Evolutionary conservation across 768 basidiomycete genomes (phyloP), one percentile per base, ranked within the genome.

Genomic region (Cyclocybe cylindracea): DNA sequence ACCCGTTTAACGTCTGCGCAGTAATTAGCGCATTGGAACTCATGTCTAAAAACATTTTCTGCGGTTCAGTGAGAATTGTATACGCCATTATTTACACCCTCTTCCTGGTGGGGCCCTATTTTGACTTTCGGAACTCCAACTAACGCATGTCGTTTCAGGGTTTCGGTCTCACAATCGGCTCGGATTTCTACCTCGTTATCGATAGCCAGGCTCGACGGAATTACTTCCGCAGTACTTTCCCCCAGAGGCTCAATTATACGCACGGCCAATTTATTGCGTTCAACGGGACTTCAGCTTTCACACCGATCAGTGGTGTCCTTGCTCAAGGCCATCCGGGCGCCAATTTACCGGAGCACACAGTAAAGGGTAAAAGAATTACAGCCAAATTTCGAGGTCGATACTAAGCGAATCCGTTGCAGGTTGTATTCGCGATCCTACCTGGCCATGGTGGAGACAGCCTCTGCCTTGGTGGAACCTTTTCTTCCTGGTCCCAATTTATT

Each of bases 71-170:
- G 33, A 76, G 89, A 55, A 84, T 92, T 66, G 88, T 92, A 29
- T 92, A 91, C 60, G 89, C 91, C 10, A 86, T 91, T 53, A 91
- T 93, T 39, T 93, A 92, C 61, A 91, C 89, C 0, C 73, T 92
- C 39, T 91, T 91, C 66, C 70, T 93, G 60, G 88, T 87, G 62
- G 53, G 78, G 56, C 7, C 3, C 18, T 24, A 34, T 37, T 14
- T 49, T 45, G 14, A 7, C 19, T 51, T 56, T 35, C 38, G 16
- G 41, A 53, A 9, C 36, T 39, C 29, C 34, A 14, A 38, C 14
- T 31, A 36, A 38, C 50, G 16, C 37, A 31, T 24, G 39, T 18
- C 37, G 34, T 38, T 44, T 3, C 53, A 90, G 89, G 91, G 91
- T 7, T 93, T 92, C 63, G 89, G 91, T 41, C 70, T 93, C 50